phyloP scores from a whole-genome alignment of 2,329 filamentous ascomycete genomes.

The Xylaria multiplex region DNA sequence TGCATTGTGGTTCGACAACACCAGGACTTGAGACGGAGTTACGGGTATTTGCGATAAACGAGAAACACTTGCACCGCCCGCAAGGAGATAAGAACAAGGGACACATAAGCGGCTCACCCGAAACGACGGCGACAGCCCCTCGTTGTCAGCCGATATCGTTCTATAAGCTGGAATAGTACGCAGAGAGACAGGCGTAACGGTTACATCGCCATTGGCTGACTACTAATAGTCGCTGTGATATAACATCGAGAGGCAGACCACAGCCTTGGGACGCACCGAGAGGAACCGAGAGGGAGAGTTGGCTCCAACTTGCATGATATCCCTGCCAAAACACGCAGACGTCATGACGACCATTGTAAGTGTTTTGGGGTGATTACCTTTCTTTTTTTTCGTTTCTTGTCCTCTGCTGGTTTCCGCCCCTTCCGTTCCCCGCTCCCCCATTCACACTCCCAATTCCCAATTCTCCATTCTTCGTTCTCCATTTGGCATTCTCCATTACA shows the following conservation, averaged over 20 bases:
- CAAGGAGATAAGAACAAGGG: not conserved
- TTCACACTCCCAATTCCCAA: not conserved
- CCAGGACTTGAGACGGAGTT: slow-evolving; percentile 2
- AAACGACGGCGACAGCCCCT: slow-evolving; percentile 10
- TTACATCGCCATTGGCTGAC: slow-evolving; percentile 21
- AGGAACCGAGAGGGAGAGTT: slow-evolving; percentile 16
- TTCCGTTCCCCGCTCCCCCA: slow-evolving; percentile 24
- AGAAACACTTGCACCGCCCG: slow-evolving; percentile 10
- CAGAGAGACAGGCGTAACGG: slow-evolving; percentile 4
- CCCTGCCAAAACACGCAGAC: slow-evolving; percentile 39
- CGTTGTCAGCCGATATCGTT: not conserved
- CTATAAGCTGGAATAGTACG: slow-evolving; percentile 11
- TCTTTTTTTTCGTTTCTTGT: slow-evolving; percentile 19
- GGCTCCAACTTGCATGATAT: slow-evolving; percentile 27
- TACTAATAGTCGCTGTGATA: slow-evolving; percentile 16
- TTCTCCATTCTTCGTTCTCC: not conserved
- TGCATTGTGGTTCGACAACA: slow-evolving; percentile 8
- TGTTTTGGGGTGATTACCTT: slow-evolving; percentile 27
- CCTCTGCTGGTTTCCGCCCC: slow-evolving; percentile 32
- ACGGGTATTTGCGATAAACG: slow-evolving; percentile 10
- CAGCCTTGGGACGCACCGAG: slow-evolving; percentile 30
- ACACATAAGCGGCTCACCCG: slow-evolving; percentile 6
- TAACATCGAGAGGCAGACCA: slow-evolving; percentile 27
- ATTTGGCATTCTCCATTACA: not conserved
- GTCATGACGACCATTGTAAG: slow-evolving; percentile 51